These are phyloP conservation scores for Oemleria cerasiformis DNA, from an alignment of 306 rosid genomes.

Conservation along the genomic window DNA sequence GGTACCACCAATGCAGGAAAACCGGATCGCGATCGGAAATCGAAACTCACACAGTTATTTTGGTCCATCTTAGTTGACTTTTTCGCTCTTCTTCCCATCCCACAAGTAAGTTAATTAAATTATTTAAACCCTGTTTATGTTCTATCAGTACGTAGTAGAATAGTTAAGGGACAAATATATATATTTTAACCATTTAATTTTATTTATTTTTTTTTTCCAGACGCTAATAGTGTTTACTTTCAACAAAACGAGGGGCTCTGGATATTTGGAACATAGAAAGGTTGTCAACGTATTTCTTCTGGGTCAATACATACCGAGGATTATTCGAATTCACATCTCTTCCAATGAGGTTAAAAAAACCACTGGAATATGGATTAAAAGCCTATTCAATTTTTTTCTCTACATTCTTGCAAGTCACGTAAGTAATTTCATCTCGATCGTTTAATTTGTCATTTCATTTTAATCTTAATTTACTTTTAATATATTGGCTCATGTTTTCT, in stretches of 20 bases:
- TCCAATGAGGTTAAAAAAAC: constrained; percentile 21
- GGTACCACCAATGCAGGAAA: no score
- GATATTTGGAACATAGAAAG: constrained; percentile 2
- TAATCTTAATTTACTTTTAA: no score
- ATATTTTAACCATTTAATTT: neutral
- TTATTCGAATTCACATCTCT: constrained; percentile 17
- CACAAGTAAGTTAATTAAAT: constrained; percentile 5
- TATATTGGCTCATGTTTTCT: no score
- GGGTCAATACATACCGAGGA: constrained; percentile 29
- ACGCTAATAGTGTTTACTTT: constrained; percentile 8
- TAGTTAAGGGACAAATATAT: neutral
- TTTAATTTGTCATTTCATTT: neutral
- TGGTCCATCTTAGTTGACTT: constrained; percentile 17
- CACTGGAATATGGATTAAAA: constrained; percentile 22
- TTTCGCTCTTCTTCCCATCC: constrained; percentile 34
- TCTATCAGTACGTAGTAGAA: neutral
- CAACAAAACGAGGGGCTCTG: constrained; percentile 12
- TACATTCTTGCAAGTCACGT: constrained; percentile 34
- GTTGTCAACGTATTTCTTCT: constrained; percentile 15
- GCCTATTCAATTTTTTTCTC: constrained; percentile 22
- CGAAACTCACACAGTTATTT: neutral
- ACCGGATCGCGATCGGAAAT: neutral
- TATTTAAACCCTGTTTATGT: no score
- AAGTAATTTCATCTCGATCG: neutral
- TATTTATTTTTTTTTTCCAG: neutral